Evolutionary conservation across 352 stramenopile species (phyloP).

Genomic region (Globisporangium radiosum): DNA sequence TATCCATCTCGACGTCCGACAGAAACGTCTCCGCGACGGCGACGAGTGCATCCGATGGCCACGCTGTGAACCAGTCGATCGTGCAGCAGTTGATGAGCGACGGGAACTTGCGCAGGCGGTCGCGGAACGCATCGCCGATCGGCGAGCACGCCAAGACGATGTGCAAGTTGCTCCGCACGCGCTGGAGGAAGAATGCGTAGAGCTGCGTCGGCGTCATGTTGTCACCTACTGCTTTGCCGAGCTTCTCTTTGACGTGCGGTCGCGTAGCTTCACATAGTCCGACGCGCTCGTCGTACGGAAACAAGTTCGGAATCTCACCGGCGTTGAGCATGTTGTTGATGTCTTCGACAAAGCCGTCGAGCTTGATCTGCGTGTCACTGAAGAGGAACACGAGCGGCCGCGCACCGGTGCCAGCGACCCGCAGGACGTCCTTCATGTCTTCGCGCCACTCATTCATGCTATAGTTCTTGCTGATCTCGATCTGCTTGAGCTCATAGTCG

Average conservation of each 20-base stretch:
- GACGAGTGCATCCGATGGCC: conserved; percentile 89
- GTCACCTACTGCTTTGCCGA: conserved; percentile 85
- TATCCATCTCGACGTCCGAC: conserved; percentile 86
- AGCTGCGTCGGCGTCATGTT: conserved; percentile 89
- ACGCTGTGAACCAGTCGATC: conserved; percentile 97
- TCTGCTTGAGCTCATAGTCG: conserved; percentile 90
- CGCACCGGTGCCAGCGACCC: conserved; percentile 79
- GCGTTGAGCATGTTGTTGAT: conserved; percentile 97
- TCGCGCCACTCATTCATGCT: conserved; percentile 92
- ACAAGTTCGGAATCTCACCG: conserved; percentile 94
- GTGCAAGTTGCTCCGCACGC: conserved; percentile 89
- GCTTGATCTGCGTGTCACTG: conserved; percentile 94
- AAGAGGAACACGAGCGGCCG: conserved; percentile 92
- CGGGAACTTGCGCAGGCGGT: conserved; percentile 92
- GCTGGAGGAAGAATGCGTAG: conserved; percentile 91
- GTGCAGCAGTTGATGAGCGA: conserved; percentile 96
- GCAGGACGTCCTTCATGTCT: conserved; percentile 92
- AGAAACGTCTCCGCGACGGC: conserved; percentile 93
- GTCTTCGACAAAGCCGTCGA: conserved; percentile 94
- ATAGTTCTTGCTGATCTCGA: conserved; percentile 95
- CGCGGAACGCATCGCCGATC: conserved; percentile 92
- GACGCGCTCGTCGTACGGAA: conserved; percentile 89
- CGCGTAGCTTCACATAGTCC: conserved; percentile 88
- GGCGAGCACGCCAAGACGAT: conserved; percentile 93
- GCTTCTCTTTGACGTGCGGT: conserved; percentile 88